A percentile compares a stretch with the other conserved stretches of the same genome.
phyloP scores from a whole-genome alignment of 805 yeast genomes.

The Starmerella sirachaensis region DNA sequence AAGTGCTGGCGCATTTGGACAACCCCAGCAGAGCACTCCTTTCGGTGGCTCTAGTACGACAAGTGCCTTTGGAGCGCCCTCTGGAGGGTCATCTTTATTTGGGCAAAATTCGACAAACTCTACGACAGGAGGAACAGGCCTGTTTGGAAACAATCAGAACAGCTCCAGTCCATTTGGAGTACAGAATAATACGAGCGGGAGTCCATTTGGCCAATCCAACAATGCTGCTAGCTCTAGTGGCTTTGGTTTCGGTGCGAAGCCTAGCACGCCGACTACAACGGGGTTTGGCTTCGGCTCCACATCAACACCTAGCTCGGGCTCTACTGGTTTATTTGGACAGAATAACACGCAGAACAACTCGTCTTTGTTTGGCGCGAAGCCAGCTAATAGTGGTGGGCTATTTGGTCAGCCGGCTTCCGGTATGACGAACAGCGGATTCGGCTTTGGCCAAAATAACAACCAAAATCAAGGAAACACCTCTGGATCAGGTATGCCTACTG shows the following conservation, averaged over 20 bases:
- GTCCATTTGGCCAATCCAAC: constrained; percentile 13
- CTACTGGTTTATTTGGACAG: constrained; percentile 3
- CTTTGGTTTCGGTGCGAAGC: constrained; percentile 11
- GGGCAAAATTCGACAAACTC: constrained; percentile 3
- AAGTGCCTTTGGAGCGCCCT: constrained; percentile 8
- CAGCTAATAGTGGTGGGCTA: constrained; percentile 5
- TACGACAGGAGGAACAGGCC: constrained; percentile 12
- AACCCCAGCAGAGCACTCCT: constrained; percentile 1
- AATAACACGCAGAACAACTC: neutral
- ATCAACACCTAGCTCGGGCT: neutral
- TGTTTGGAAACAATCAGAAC: constrained; percentile 15
- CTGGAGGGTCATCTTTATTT: neutral
- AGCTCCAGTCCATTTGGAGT: constrained; percentile 3
- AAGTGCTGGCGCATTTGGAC: constrained; percentile 9
- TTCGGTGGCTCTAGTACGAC: constrained; percentile 1
- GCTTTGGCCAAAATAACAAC: constrained; percentile 23
- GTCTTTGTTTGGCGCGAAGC: neutral
- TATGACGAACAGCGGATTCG: constrained; percentile 24
- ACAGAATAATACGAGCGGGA: constrained; percentile 11
- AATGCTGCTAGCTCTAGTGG: constrained; percentile 21
- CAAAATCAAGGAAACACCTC: neutral
- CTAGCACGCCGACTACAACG: neutral
- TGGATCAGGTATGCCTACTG: neutral
- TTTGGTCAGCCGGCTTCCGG: too few species aligned
- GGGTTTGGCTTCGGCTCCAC: constrained; percentile 4